phyloP scores from a whole-genome alignment of 2,329 filamentous ascomycete genomes.

The Macrophomina tecta region DNA sequence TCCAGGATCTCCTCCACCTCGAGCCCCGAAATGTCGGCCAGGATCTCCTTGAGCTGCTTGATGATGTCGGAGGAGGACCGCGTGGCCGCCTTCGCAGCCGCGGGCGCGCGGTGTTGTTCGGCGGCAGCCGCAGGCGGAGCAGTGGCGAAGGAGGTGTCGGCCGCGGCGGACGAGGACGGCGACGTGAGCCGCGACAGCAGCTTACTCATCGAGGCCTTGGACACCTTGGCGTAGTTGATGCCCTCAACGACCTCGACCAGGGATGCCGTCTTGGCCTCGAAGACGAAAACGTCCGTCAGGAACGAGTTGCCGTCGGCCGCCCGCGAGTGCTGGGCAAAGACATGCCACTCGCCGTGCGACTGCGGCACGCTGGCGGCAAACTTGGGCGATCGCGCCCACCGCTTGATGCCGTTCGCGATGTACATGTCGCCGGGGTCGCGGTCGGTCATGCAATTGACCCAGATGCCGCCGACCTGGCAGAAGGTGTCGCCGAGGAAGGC shows the following conservation, averaged over 20 bases:
- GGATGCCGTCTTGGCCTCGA: background rate
- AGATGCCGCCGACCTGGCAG: slow-evolving; percentile 25
- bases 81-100: background rate
- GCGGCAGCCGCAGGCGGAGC: background rate
- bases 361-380: background rate
- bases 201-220: background rate
- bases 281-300: background rate
- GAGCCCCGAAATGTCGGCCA: background rate
- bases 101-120: background rate
- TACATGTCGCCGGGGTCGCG: background rate
- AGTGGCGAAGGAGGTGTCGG: background rate
- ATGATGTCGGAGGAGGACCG: background rate
- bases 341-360: background rate
- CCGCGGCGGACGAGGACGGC: background rate
- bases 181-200: background rate
- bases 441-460: slow-evolving; percentile 21
- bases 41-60: background rate
- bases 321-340: background rate
- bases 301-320: background rate
- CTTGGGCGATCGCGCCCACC: background rate
- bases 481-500: slow-evolving; percentile 27
- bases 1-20: background rate
- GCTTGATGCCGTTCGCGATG: background rate
- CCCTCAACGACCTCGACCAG: background rate
- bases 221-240: background rate